Percentiles rank a stretch among this genome's conserved stretches.
Conservation (phyloP, 176 grass and related monocot species). For the Dendrocalamus sinicus region DNA sequence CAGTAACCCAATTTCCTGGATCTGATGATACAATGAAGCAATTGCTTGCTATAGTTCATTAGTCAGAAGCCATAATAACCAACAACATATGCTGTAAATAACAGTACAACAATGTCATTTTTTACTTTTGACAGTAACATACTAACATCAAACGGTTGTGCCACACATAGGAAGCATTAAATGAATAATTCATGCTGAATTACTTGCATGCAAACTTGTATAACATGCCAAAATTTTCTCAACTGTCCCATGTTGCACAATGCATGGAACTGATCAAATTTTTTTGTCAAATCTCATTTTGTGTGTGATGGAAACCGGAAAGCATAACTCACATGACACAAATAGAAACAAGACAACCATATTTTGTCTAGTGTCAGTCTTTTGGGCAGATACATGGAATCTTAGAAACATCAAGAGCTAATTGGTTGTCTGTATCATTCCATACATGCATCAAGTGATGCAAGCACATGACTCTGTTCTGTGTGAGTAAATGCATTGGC, state of each 20-base stretch:
- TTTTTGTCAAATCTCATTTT: not conserved
- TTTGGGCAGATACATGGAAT: not conserved
- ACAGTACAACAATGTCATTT: not conserved
- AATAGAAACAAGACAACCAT: not conserved
- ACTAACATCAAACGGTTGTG: not conserved
- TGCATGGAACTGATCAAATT: slow-evolving; percentile 7
- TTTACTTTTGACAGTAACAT: not conserved
- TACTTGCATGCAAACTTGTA: not conserved
- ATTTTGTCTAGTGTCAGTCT: not conserved
- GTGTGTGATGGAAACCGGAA: not conserved
- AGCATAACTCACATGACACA: not conserved
- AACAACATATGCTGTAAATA: not conserved
- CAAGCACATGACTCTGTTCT: not conserved
- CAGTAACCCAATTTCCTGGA: no score
- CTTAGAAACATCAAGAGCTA: not conserved
- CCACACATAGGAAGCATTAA: not conserved
- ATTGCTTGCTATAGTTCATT: slow-evolving; percentile 14
- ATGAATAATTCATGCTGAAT: not conserved
- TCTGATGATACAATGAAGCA: not conserved
- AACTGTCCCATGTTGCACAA: not conserved
- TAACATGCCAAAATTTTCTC: not conserved
- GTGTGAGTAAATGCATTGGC: not conserved
- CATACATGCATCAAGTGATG: not conserved
- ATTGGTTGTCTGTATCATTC: slow-evolving; percentile 3
- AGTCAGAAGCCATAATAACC: slow-evolving; percentile 19